These are phyloP conservation scores for Colletotrichum endophyticum DNA, from an alignment of 2,329 filamentous ascomycete genomes.

Conservation along the genomic window DNA sequence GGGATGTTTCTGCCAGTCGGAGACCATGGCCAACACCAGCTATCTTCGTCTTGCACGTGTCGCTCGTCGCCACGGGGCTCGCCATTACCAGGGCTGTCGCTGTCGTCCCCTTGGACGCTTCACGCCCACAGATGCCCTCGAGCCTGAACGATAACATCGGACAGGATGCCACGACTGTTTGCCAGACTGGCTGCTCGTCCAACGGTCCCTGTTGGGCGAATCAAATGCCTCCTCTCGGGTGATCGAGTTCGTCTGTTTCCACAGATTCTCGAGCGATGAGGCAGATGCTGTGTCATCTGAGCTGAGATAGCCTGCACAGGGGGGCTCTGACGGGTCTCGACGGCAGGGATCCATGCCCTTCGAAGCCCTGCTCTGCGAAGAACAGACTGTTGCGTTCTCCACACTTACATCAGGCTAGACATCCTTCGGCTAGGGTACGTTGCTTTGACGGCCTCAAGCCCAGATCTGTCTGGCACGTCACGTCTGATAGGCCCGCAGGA, in stretches of 20 bases:
- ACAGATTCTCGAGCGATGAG: conserved; percentile 14
- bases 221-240: neutral
- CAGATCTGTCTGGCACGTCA: neutral
- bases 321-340: neutral
- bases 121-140: neutral
- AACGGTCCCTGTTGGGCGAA: neutral
- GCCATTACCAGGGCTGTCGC: neutral
- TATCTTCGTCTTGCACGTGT: conserved; percentile 17
- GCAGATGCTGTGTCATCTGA: conserved; percentile 17
- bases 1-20: conserved; percentile 16
- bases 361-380: neutral
- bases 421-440: neutral
- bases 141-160: neutral
- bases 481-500: neutral
- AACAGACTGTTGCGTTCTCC: conserved; percentile 9
- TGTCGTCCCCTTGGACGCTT: neutral
- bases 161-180: neutral
- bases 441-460: conserved; percentile 1
- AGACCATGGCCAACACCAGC: neutral
- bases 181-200: neutral
- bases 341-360: neutral
- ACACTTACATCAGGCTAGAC: conserved; percentile 10
- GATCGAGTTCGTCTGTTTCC: conserved; percentile 20
- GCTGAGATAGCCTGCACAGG: conserved; percentile 2
- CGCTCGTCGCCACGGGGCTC: neutral